Base-by-base conservation (phyloP, 129 eudicot species). In the Smallanthus sonchifolius region DNA sequence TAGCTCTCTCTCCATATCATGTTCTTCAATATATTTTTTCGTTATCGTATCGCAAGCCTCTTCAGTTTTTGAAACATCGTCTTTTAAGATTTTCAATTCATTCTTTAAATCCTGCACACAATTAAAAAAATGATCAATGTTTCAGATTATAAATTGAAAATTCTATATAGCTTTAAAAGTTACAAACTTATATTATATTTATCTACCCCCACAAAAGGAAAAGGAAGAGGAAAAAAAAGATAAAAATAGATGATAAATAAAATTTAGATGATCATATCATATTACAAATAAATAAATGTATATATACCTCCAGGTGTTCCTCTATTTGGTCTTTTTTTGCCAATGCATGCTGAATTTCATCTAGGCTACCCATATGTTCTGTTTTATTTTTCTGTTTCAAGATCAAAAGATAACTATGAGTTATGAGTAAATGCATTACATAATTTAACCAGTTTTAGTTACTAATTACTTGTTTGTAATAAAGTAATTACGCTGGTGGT, bases 331-430 rank as follows among this genome's bases (percentile, higher is more conserved):
- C 85, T 76, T 67, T 84, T 72, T 86, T 80, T 16, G 84, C 83
- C 77, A 85, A 65, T 3, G 86, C 84, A 84, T 81, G 78, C 75
- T 76, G 84, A 64, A 82, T 67, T 79, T 86, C 89, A 38, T 85
- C 84, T 48, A 70, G 78, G 79, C 75, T 83, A 7, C 82, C 85
- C 78, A 85, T 67, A 35, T 54, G 82, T 39, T 86, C 89, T 86
- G 80, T 49, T 24, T 59, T 28, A 42, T 39, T n/a, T 64, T 86
- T 82, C 94, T 91, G 89, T 15, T 56, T 72, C n/a, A n/a, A 30
- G 38, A 42, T 34, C 48, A 69, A 51, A 60, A 55, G 11, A 13
- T 45, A 60, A 75, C 44, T 76, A 14, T 69, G 32, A 45, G 56
- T 57, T 20, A 44, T 67, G 43, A 2, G 9, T 37, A 67, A 42